These are phyloP conservation scores for Diutina catenulata DNA, from an alignment of 1,139 yeast genomes.

Conservation along the genomic window DNA sequence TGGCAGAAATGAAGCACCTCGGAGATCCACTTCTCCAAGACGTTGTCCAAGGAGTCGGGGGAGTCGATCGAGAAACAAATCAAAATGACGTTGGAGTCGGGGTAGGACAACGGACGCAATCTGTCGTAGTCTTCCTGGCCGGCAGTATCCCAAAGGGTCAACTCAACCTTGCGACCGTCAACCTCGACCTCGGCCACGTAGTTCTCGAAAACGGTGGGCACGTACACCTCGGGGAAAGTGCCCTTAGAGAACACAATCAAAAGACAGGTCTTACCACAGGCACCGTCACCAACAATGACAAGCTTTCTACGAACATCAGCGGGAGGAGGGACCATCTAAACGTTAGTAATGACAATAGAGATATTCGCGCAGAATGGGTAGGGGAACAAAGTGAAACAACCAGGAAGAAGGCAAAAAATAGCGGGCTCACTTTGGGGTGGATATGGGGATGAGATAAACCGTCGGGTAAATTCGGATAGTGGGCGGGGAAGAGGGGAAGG, in stretches of 20 bases:
- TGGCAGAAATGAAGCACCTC: conserved; percentile 93
- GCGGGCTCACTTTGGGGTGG: background rate
- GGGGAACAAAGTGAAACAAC: background rate
- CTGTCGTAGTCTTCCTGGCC: conserved; percentile 97
- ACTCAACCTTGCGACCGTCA: conserved; percentile 86
- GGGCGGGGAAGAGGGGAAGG: no score
- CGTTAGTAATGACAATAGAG: conserved; percentile 9
- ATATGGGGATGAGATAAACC: no score
- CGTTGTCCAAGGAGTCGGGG: conserved; percentile 88
- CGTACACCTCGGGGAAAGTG: conserved; percentile 91
- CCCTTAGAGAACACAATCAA: conserved; percentile 86
- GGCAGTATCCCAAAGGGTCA: conserved; percentile 97
- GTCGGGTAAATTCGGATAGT: no score
- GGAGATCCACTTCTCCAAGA: conserved; percentile 89
- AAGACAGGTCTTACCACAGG: conserved; percentile 78
- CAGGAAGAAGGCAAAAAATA: background rate
- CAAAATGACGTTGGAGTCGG: conserved; percentile 84
- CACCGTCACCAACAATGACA: conserved; percentile 83
- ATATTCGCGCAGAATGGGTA: background rate
- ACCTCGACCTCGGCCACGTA: conserved; percentile 92
- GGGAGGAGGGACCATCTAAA: conserved; percentile 36
- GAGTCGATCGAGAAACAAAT: conserved; percentile 87
- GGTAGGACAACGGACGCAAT: conserved; percentile 86
- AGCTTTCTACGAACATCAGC: conserved; percentile 69
- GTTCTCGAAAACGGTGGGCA: conserved; percentile 92